Base-by-base conservation (phyloP, 2,329 filamentous ascomycete genomes). In the Trichoderma cornu-damae region DNA sequence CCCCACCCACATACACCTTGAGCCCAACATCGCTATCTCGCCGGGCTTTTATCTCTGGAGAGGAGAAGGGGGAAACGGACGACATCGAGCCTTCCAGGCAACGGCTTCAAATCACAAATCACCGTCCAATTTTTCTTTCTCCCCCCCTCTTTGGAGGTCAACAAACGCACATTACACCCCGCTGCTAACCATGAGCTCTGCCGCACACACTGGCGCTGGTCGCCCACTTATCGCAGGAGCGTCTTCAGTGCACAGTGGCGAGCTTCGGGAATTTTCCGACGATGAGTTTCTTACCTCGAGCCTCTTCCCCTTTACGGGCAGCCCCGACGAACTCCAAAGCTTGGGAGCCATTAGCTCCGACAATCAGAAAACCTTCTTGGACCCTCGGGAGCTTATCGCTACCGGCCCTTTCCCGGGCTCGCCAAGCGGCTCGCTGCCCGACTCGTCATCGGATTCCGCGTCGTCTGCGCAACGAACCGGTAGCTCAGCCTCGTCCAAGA, bases 401-500 rank as follows among this genome's bases (percentile, higher is more conserved):
- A 32, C 67, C 18, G 72, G 71, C 14, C 72, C 73, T n/a, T 73
- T 74, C 44, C 74, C 72, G 50, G 71, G 73, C 60, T 75, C 73
- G 35, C 72, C 73, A 44, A 71, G 69, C 67, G 73, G 68, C 51
- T 75, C 72, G 9, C 77, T 75, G 50, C 73, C 73, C 58, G 79
- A 81, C 63, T 79, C 77, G 3, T 77, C 77, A 3, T 81, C 78
- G 50, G 78, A 81, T 60, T 81, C 79, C 7, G 77, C 76, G 11
- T 73, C 73, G 37, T 79, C 70, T 26, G 66, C 77, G n/a, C n/a
- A n/a, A n/a, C n/a, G n/a, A n/a, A n/a, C n/a, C n/a, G n/a, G n/a
- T n/a, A n/a, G n/a, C n/a, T n/a, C n/a, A n/a, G n/a, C n/a, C n/a
- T n/a, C n/a, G n/a, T n/a, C n/a, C n/a, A n/a, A n/a, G n/a, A n/a